A percentile compares a stretch with the other conserved stretches of the same genome.
These are phyloP conservation scores for Yamadazyma pseudoaaseri DNA, from an alignment of 1,139 yeast genomes.

Conservation along the genomic window DNA sequence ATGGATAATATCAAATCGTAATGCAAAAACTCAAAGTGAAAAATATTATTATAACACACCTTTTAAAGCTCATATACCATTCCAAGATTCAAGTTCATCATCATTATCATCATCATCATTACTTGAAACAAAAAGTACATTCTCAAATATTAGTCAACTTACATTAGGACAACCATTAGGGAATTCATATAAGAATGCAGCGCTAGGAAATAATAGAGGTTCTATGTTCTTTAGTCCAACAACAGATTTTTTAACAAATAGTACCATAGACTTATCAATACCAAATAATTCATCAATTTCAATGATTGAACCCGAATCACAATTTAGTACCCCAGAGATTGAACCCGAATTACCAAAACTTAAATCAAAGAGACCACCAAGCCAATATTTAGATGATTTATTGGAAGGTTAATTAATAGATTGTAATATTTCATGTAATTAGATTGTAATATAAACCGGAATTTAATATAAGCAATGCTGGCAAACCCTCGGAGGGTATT, in stretches of 20 bases:
- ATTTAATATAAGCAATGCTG: too few relatives aligned
- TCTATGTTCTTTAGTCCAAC: conserved; percentile 40
- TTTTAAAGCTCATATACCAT: conserved; percentile 5
- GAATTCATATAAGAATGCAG: conserved; percentile 22
- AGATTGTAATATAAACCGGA: too few relatives aligned
- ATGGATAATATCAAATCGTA: conserved; percentile 22
- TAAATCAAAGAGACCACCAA: conserved; percentile 26
- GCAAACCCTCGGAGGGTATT: too few relatives aligned
- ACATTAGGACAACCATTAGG: conserved; percentile 19
- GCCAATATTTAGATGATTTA: conserved; percentile 30
- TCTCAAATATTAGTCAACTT: conserved; percentile 14
- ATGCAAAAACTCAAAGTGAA: conserved; percentile 41
- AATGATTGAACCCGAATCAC: conserved; percentile 6
- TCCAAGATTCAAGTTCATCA: conserved; percentile 4
- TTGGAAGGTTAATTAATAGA: conserved; percentile 10
- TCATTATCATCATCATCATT: conserved; percentile 25
- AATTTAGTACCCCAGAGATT: not conserved
- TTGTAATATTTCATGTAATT: conserved; percentile 1
- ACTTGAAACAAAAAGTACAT: conserved; percentile 13
- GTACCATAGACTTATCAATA: not conserved
- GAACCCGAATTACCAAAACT: conserved; percentile 1
- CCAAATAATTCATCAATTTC: conserved; percentile 6
- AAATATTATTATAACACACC: conserved; percentile 23
- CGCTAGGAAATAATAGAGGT: conserved; percentile 20
- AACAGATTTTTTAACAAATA: conserved; percentile 8